phyloP scores from a whole-genome alignment of 208 protist species.

The Borovskyia barvae region DNA sequence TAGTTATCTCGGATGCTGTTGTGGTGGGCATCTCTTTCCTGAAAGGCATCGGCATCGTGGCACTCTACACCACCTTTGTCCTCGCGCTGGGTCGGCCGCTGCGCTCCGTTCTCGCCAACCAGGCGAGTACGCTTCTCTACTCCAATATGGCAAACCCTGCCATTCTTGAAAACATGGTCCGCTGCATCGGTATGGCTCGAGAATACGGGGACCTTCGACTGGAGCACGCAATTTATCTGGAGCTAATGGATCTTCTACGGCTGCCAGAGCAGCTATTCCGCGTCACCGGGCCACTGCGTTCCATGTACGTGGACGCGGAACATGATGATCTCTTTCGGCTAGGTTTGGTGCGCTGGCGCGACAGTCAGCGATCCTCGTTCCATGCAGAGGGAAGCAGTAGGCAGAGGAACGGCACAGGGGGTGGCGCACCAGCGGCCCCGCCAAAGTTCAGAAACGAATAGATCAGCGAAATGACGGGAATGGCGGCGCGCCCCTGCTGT shows the following conservation, averaged over 20 bases:
- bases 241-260: conserved; percentile 74
- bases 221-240: conserved; percentile 74
- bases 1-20: conserved; percentile 54
- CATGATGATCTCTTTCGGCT: conserved; percentile 16
- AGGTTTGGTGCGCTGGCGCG: conserved; percentile 10
- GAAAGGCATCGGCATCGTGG: conserved; percentile 65
- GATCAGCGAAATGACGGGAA: too few species aligned
- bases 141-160: conserved; percentile 61
- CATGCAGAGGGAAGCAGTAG: neutral
- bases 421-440: too few species aligned
- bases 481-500: too few species aligned
- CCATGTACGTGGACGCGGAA: conserved; percentile 17
- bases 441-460: too few species aligned
- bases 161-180: conserved; percentile 49
- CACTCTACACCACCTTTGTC: conserved; percentile 85
- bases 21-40: conserved; percentile 56
- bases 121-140: conserved; percentile 39
- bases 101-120: conserved; percentile 51
- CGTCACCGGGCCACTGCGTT: conserved; percentile 50
- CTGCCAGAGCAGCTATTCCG: conserved; percentile 57
- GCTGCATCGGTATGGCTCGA: conserved; percentile 47
- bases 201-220: conserved; percentile 64
- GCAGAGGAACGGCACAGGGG: neutral
- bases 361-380: conserved; percentile 1
- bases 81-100: conserved; percentile 70